A percentile compares a stretch with the other conserved stretches of the same genome.
phyloP scores from a whole-genome alignment of 2,329 filamentous ascomycete genomes.

The Apiospora rasikravindrae region DNA sequence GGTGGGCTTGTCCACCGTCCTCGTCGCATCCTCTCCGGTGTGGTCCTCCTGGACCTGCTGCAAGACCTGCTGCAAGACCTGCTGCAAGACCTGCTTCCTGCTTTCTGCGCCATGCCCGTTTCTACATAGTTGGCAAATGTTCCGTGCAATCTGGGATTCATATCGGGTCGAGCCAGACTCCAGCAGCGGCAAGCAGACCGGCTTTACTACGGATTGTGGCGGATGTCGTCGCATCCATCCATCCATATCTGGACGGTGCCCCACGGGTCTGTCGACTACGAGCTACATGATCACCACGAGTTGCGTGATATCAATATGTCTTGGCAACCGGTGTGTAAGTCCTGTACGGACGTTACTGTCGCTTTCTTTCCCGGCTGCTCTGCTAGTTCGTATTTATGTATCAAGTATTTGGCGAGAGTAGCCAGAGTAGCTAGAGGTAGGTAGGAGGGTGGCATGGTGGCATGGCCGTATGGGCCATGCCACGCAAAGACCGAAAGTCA shows the following conservation, averaged over 20 bases:
- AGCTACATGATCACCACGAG: background rate
- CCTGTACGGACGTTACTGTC: background rate
- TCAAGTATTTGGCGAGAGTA: no score
- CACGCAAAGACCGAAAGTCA: constrained; percentile 7
- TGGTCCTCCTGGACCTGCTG: background rate
- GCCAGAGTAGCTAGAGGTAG: background rate
- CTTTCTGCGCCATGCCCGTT: constrained; percentile 17
- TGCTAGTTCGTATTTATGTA: background rate
- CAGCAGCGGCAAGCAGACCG: constrained; percentile 5
- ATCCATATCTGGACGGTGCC: constrained; percentile 5
- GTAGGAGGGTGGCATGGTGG: background rate
- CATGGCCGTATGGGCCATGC: background rate
- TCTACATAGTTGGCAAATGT: constrained; percentile 18
- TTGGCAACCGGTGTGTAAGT: background rate
- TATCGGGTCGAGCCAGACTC: constrained; percentile 9
- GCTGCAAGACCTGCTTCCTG: background rate
- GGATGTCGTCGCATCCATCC: constrained; percentile 13
- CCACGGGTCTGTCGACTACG: background rate
- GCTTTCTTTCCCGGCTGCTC: background rate
- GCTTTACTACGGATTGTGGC: constrained; percentile 19
- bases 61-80: background rate
- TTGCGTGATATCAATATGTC: constrained; percentile 17
- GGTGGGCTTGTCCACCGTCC: constrained; percentile 17
- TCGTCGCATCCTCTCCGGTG: constrained; percentile 19
- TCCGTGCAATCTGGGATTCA: constrained; percentile 16